These are phyloP conservation scores for Biscogniauxia sp. DNA, from an alignment of 2,329 filamentous ascomycete species.

Conservation along the genomic window DNA sequence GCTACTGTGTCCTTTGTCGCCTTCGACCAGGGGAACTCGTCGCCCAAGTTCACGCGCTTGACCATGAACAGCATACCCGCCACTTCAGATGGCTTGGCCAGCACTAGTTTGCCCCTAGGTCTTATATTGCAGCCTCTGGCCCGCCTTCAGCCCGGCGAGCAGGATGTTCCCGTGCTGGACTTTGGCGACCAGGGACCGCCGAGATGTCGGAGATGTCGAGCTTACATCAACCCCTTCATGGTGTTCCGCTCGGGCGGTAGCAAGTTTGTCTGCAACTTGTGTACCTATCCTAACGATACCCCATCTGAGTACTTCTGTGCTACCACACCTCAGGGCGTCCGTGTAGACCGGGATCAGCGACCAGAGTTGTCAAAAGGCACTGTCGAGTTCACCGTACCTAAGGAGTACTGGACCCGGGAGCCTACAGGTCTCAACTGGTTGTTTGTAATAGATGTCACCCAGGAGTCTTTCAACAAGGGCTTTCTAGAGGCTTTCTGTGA, in stretches of 20 bases:
- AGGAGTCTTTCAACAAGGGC: constrained; percentile 86
- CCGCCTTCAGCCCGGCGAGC: constrained; percentile 76
- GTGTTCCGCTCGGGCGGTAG: constrained; percentile 91
- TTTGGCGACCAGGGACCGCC: constrained; percentile 91
- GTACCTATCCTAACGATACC: constrained; percentile 95
- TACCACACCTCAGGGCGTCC: constrained; percentile 79
- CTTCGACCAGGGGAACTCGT: constrained; percentile 95
- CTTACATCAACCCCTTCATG: constrained; percentile 99
- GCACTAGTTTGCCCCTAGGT: constrained; percentile 82
- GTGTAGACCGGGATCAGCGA: constrained; percentile 83
- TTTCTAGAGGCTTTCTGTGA: constrained; percentile 89
- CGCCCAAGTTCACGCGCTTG: constrained; percentile 87
- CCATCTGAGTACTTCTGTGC: constrained; percentile 90
- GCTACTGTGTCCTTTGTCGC: constrained; percentile 86
- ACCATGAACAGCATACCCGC: constrained; percentile 92
- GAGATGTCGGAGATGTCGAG: constrained; percentile 85
- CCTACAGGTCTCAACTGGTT: constrained; percentile 85
- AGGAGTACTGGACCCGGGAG: constrained; percentile 97
- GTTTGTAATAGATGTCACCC: constrained; percentile 90
- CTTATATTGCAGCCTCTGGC: constrained; percentile 88
- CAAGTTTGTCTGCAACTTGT: constrained; percentile 98
- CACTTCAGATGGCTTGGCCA: constrained; percentile 72
- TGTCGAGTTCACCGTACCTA: constrained; percentile 93
- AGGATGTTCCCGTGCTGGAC: constrained; percentile 85
- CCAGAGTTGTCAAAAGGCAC: constrained; percentile 89